These are phyloP conservation scores for Juglanconis juglandina DNA, from an alignment of 2,329 filamentous ascomycete genomes.

Conservation along the genomic window DNA sequence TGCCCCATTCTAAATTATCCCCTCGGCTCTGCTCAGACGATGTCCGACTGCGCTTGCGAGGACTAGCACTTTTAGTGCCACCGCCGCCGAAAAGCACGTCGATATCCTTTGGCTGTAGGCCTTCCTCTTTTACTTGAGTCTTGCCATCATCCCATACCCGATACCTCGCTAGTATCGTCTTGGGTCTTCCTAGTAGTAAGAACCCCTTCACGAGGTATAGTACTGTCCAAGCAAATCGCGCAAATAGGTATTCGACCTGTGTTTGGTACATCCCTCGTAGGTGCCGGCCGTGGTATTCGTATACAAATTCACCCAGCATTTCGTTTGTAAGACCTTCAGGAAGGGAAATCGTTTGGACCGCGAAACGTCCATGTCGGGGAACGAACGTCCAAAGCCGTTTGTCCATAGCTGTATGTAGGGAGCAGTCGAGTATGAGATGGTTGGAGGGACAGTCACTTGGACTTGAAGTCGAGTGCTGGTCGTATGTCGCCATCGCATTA, in stretches of 20 bases:
- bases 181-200: background rate
- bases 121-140: background rate
- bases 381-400: background rate
- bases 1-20: background rate
- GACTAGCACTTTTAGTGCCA: background rate
- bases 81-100: background rate
- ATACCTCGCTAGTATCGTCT: background rate
- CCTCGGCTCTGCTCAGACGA: background rate
- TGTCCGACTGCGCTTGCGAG: background rate
- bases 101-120: background rate
- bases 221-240: background rate
- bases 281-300: slow-evolving; percentile 1
- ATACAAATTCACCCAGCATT: background rate
- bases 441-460: background rate
- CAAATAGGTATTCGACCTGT: background rate
- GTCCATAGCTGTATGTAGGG: background rate
- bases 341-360: background rate
- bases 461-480: background rate
- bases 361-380: background rate
- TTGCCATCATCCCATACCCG: background rate
- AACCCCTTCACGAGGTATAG: background rate
- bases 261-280: background rate
- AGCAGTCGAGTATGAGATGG: background rate
- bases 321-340: background rate
- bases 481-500: background rate